Evolutionary conservation across 2,329 filamentous ascomycete species (phyloP).

Genomic region (Aspergillus nomiae): DNA sequence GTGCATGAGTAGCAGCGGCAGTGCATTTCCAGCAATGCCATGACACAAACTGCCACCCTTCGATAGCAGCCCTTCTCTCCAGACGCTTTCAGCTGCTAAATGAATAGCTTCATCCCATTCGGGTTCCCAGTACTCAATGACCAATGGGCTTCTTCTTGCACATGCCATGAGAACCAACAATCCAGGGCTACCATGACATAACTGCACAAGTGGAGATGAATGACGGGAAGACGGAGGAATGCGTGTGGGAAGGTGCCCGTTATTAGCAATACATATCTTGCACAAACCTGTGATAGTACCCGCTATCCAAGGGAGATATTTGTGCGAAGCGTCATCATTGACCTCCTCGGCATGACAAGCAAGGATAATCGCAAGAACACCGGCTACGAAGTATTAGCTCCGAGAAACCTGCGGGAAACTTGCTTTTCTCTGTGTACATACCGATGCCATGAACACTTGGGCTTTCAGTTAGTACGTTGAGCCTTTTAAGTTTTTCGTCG

Average conservation of each 20-base stretch:
- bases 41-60: conserved; percentile 47
- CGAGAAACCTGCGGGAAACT: not conserved
- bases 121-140: conserved; percentile 35
- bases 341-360: conserved; percentile 37
- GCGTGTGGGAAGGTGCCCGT: conserved; percentile 42
- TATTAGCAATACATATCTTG: conserved; percentile 33
- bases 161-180: conserved; percentile 38
- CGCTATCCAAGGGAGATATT: conserved; percentile 36
- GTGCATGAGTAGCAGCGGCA: conserved; percentile 41
- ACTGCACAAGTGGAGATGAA: conserved; percentile 38
- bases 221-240: conserved; percentile 30
- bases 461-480: conserved; percentile 4
- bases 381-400: conserved; percentile 25
- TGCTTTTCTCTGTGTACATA: conserved; percentile 4
- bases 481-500: not conserved
- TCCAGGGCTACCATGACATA: conserved; percentile 46
- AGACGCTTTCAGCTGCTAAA: conserved; percentile 37
- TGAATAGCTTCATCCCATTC: conserved; percentile 41
- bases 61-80: conserved; percentile 44
- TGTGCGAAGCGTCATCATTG: conserved; percentile 18
- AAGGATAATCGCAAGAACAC: conserved; percentile 41
- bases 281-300: conserved; percentile 41
- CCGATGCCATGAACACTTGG: conserved; percentile 34
- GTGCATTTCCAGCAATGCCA: conserved; percentile 45
- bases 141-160: conserved; percentile 34